These are phyloP conservation scores for Anisodus acutangulus DNA, from an alignment of 257 asterid genomes.

Conservation along the genomic window DNA sequence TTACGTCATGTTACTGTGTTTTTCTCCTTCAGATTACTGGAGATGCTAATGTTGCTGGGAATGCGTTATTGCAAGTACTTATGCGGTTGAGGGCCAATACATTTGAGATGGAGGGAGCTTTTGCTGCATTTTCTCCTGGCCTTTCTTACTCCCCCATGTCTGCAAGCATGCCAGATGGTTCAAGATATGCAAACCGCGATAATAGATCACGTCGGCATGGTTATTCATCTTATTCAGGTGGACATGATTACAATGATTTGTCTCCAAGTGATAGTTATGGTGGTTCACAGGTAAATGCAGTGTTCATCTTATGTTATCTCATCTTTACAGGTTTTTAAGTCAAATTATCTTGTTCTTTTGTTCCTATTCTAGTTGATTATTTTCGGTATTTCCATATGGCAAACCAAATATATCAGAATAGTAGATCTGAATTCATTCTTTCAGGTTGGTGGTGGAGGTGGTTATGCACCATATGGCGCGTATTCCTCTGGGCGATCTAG, in stretches of 20 bases:
- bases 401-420: constrained; percentile 15
- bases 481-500: constrained; percentile 58
- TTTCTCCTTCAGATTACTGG: constrained; percentile 64
- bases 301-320: constrained; percentile 3
- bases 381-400: neutral
- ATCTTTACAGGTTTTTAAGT: neutral
- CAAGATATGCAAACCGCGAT: constrained; percentile 55
- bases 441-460: constrained; percentile 62
- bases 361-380: neutral
- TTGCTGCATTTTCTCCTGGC: constrained; percentile 43
- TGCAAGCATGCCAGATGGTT: constrained; percentile 49
- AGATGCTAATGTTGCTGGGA: constrained; percentile 63
- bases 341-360: neutral
- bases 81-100: constrained; percentile 69
- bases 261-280: constrained; percentile 52
- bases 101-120: constrained; percentile 66
- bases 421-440: constrained; percentile 27
- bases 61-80: constrained; percentile 70
- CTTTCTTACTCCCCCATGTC: constrained; percentile 45
- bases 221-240: constrained; percentile 52
- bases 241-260: constrained; percentile 50
- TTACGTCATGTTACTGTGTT: neutral
- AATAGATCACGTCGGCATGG: constrained; percentile 54
- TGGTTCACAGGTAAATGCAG: constrained; percentile 62
- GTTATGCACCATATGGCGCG: constrained; percentile 55